Evolutionary conservation across 2,329 filamentous ascomycete species (phyloP).

Genomic region (Fusarium clavum): DNA sequence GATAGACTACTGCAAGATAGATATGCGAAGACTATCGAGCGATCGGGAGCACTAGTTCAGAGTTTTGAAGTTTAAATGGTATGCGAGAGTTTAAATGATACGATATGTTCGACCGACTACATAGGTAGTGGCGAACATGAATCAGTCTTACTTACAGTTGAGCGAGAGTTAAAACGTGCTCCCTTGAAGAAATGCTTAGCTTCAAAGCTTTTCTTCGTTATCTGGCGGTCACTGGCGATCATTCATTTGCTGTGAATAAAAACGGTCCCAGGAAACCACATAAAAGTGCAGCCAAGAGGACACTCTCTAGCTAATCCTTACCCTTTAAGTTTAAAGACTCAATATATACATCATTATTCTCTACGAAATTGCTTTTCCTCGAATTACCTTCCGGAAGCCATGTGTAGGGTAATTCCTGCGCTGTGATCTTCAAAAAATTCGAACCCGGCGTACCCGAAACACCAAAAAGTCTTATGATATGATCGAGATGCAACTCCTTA

Average conservation of each 20-base stretch:
- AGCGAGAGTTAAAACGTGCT: too few relatives aligned
- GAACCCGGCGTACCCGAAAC: background rate
- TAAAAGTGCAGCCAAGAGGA: background rate
- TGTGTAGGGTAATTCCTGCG: constrained; percentile 4
- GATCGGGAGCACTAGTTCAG: background rate
- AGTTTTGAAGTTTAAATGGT: background rate
- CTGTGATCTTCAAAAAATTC: rapidly evolving
- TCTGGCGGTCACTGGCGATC: background rate
- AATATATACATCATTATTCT: background rate
- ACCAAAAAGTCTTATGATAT: background rate
- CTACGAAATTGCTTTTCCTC: too few relatives aligned
- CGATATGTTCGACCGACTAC: background rate
- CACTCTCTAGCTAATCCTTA: background rate
- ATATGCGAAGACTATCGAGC: background rate
- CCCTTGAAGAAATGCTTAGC: too few relatives aligned
- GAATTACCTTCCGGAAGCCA: too few relatives aligned
- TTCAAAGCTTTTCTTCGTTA: background rate
- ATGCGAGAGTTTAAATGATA: background rate
- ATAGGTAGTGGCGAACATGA: background rate
- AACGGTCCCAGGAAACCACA: background rate
- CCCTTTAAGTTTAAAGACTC: background rate
- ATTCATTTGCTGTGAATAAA: background rate
- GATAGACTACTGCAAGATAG: background rate
- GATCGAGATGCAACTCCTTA: background rate
- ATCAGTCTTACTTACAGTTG: too few relatives aligned